Percentiles rank a stretch among this genome's conserved stretches.
These are phyloP conservation scores for Cytospora leucostoma DNA, from an alignment of 2,329 filamentous ascomycete species.

Conservation along the genomic window DNA sequence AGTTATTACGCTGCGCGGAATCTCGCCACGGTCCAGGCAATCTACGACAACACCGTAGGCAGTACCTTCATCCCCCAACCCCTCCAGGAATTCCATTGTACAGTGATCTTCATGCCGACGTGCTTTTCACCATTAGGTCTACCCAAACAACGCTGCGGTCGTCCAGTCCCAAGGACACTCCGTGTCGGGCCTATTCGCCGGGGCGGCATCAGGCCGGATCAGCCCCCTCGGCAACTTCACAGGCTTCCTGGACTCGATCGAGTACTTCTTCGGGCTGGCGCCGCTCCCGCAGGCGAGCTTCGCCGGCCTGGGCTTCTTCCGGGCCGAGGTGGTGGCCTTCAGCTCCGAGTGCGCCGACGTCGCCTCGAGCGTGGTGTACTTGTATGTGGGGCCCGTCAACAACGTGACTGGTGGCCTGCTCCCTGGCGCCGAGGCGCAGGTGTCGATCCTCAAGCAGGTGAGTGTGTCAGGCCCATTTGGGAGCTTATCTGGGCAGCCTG, in stretches of 20 bases:
- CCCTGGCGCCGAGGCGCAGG: conserved; percentile 30
- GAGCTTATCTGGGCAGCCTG: too few species aligned
- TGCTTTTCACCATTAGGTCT: not conserved
- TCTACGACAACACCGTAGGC: not conserved
- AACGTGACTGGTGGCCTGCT: not conserved
- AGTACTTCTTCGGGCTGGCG: conserved; percentile 48
- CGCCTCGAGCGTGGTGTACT: conserved; percentile 42
- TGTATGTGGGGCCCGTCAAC: conserved; percentile 38
- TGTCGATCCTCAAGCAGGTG: conserved; percentile 30
- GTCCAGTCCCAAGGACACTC: not conserved
- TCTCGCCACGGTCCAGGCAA: not conserved
- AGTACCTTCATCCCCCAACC: not conserved
- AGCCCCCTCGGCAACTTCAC: conserved; percentile 45
- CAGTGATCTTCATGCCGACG: not conserved
- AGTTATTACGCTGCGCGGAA: not conserved
- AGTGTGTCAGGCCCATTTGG: too few species aligned
- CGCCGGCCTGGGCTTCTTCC: conserved; percentile 36
- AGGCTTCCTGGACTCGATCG: conserved; percentile 44
- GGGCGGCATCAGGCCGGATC: conserved; percentile 42
- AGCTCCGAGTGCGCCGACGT: conserved; percentile 39
- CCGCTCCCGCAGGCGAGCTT: conserved; percentile 38
- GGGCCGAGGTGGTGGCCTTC: conserved; percentile 38
- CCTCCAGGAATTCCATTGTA: not conserved
- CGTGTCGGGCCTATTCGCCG: conserved; percentile 39
- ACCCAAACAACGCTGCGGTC: not conserved